Base-by-base conservation (phyloP, 1,284 basidiomycete genomes). In the Vanrija sp. region DNA sequence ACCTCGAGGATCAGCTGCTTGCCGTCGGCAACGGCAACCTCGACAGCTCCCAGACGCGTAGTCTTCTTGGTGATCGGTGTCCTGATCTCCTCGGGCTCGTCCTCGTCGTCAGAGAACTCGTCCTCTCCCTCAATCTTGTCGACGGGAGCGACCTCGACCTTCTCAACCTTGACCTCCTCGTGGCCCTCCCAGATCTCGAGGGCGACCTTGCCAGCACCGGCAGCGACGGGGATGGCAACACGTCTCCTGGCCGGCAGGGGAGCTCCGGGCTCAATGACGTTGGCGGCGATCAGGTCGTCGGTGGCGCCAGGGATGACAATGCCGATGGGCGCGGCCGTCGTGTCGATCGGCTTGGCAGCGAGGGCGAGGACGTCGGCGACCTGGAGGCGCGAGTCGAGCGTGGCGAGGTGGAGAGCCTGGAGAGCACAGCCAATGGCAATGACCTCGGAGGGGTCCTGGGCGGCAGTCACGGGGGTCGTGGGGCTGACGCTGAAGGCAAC, bases 171-270 rank as follows among this genome's bases (percentile, higher is more conserved):
- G 67, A 97, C 81, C 14, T 82, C 83, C 65, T 91, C 86, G 60
- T 84, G 83, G 43, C 87, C 89, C 75, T 98, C 89, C 85, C 89
- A 93, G 41, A 98, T 77, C 74, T 94, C 89, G 57, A 95, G 81
- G 15, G 83, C 84, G 45, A 91, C 79, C 50, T 75, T 78, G 41
- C 72, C 73, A 36, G 80, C 81, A n/a, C 80, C 79, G 6, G 85
- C 74, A 35, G 81, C 80, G 23, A 88, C 83, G n/a, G 86, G 84
- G 62, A 96, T 79, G 16, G 83, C 79, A 46, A 89, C 80, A 6
- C 80, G 80, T 48, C 93, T 78, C 55, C 92, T 80, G 31, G 83
- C 84, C 36, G 94, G 93, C 14, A 95, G 77, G 0, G 88, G 84
- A 0, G 90, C 90, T 65, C 89, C 87, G 56, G 82, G 81, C 36